Evolutionary conservation across 2,329 filamentous ascomycete genomes (phyloP).

Genomic region (Aspergillus arachidicola): DNA sequence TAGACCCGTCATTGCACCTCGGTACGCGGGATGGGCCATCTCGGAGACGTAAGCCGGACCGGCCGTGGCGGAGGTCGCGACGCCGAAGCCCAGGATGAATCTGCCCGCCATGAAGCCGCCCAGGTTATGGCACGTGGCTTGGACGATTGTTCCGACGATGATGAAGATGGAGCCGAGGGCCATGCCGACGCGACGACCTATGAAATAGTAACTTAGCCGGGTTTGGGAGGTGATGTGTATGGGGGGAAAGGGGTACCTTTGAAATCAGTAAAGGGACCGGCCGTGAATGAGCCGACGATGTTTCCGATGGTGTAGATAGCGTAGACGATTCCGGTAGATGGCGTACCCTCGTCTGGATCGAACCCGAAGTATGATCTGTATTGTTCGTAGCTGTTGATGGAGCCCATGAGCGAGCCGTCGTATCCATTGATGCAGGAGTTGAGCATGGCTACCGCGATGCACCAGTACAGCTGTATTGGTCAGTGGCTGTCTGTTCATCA

Average conservation of each 20-base stretch:
- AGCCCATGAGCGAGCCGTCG: slow-evolving; percentile 54
- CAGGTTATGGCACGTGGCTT: slow-evolving; percentile 28
- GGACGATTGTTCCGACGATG: slow-evolving; percentile 31
- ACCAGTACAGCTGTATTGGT: slow-evolving; percentile 41
- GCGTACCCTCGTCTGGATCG: slow-evolving; percentile 40
- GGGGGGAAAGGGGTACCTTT: slow-evolving; percentile 24
- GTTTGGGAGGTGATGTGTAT: too few relatives aligned
- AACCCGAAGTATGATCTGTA: slow-evolving; percentile 50
- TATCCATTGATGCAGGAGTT: slow-evolving; percentile 53
- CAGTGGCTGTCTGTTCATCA: neutral
- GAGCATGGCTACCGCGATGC: slow-evolving; percentile 46
- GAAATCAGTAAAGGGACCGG: slow-evolving; percentile 48
- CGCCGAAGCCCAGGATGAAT: slow-evolving; percentile 36
- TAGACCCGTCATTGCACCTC: slow-evolving; percentile 43
- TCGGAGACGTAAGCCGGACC: slow-evolving; percentile 40
- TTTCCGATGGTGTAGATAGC: slow-evolving; percentile 55
- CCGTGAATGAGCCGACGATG: slow-evolving; percentile 50
- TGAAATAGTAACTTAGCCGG: neutral
- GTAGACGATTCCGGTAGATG: slow-evolving; percentile 50
- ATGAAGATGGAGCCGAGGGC: slow-evolving; percentile 29
- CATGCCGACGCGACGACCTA: slow-evolving; percentile 33
- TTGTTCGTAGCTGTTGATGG: slow-evolving; percentile 51
- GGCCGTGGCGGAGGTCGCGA: slow-evolving; percentile 28
- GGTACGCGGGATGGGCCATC: slow-evolving; percentile 40
- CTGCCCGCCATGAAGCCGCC: slow-evolving; percentile 34